Conservation (phyloP, 257 asterid genomes). For the Nicotiana tabacum region DNA sequence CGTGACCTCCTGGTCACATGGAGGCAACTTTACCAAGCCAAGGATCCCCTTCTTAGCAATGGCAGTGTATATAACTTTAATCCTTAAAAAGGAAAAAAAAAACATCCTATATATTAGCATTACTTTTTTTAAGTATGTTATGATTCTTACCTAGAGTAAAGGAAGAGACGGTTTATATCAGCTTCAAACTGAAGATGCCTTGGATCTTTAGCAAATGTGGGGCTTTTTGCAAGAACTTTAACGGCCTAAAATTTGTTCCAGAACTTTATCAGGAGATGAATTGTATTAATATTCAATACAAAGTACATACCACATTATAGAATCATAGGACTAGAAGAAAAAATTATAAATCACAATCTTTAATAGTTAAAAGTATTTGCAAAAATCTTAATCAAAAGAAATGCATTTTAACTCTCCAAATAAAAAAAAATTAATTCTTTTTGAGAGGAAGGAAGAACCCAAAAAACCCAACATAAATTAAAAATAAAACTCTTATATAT, state of each 20-base stretch:
- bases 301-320: neutral
- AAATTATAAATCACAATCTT: neutral
- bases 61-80: too few relatives aligned
- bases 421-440: neutral
- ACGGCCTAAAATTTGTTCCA: constrained; percentile 50
- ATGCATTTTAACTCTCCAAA: neutral
- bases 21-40: too few relatives aligned
- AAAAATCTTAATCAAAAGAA: neutral
- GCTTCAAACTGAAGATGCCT: constrained; percentile 79
- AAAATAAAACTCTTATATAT: neutral
- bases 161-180: constrained; percentile 77
- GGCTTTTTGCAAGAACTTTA: constrained; percentile 85
- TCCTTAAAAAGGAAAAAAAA: too few relatives aligned
- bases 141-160: constrained; percentile 61
- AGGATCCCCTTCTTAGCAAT: too few relatives aligned
- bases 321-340: neutral
- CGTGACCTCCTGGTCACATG: too few relatives aligned
- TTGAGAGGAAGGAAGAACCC: neutral
- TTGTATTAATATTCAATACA: neutral
- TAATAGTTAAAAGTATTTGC: neutral
- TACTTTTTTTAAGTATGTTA: neutral
- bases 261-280: neutral
- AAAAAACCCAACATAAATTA: neutral
- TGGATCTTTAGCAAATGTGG: constrained; percentile 66
- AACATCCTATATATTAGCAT: neutral